Evolutionary conservation across 768 basidiomycete genomes (phyloP).

Genomic region (Calvatia gigantea): DNA sequence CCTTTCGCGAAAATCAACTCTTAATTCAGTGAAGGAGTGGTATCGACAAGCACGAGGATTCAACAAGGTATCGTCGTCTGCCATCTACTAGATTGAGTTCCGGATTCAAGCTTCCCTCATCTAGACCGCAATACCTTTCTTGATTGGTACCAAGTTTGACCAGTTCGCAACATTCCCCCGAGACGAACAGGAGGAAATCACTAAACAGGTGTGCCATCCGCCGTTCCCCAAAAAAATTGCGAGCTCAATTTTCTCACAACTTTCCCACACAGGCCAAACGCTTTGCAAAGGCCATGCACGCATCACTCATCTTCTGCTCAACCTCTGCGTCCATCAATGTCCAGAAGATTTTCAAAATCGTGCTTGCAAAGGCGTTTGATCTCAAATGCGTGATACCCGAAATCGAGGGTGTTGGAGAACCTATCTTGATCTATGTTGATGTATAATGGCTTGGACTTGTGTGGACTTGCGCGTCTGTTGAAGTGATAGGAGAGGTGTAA

Average conservation of each 20-base stretch:
- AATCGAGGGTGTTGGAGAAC: conserved; percentile 95
- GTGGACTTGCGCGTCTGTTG: conserved; percentile 12
- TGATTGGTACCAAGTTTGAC: conserved; percentile 99
- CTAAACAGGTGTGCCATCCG: conserved; percentile 79
- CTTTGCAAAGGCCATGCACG: conserved; percentile 99
- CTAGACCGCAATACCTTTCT: conserved; percentile 96
- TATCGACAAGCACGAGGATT: conserved; percentile 98
- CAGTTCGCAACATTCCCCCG: conserved; percentile 92
- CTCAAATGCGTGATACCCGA: conserved; percentile 98
- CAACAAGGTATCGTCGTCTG: conserved; percentile 76
- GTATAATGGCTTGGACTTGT: conserved; percentile 35
- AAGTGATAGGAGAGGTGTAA: conserved; percentile 1
- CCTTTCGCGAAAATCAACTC: conserved; percentile 91
- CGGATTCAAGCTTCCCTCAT: conserved; percentile 3
- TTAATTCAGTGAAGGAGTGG: conserved; percentile 99
- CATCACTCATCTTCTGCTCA: conserved; percentile 98
- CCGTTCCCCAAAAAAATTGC: neutral
- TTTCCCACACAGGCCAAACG: conserved; percentile 73
- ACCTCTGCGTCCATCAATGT: conserved; percentile 99
- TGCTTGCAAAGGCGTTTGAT: conserved; percentile 95
- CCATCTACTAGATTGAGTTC: neutral
- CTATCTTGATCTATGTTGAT: conserved; percentile 91
- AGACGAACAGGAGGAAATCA: conserved; percentile 99
- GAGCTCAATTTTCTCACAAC: conserved; percentile 7
- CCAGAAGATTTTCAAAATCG: conserved; percentile 99